A percentile compares a stretch with the other conserved stretches of the same genome.
phyloP scores from a whole-genome alignment of 2,329 filamentous ascomycete species.

The Fusarium tupiense region DNA sequence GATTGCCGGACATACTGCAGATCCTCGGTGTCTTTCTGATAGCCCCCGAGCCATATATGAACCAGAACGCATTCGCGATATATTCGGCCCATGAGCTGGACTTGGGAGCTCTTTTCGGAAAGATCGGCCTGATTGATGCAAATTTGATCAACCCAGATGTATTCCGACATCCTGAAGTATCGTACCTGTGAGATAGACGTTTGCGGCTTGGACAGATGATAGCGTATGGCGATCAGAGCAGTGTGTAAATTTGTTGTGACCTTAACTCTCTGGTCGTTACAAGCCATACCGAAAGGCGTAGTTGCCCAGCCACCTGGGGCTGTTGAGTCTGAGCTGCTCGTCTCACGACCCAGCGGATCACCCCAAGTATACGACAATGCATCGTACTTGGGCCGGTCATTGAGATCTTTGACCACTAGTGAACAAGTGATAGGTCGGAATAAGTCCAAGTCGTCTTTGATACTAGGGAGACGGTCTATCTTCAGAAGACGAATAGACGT shows the following conservation, averaged over 20 bases:
- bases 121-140: background rate
- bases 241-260: background rate
- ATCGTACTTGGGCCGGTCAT: rapidly evolving
- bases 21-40: background rate
- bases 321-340: background rate
- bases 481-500: background rate
- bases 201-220: too few relatives aligned
- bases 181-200: too few relatives aligned
- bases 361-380: background rate
- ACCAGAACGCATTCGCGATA: background rate
- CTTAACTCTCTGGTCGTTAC: background rate
- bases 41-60: background rate
- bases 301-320: background rate
- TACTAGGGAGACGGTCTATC: background rate
- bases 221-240: background rate
- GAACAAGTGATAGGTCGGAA: background rate
- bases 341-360: background rate
- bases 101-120: background rate
- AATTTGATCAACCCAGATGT: background rate
- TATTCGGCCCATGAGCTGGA: background rate
- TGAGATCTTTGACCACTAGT: background rate
- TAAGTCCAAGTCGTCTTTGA: background rate
- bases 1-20: background rate
- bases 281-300: background rate
- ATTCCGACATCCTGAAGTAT: background rate